Conservation (phyloP, 805 yeast species). For the Spathaspora hagerdaliae region DNA sequence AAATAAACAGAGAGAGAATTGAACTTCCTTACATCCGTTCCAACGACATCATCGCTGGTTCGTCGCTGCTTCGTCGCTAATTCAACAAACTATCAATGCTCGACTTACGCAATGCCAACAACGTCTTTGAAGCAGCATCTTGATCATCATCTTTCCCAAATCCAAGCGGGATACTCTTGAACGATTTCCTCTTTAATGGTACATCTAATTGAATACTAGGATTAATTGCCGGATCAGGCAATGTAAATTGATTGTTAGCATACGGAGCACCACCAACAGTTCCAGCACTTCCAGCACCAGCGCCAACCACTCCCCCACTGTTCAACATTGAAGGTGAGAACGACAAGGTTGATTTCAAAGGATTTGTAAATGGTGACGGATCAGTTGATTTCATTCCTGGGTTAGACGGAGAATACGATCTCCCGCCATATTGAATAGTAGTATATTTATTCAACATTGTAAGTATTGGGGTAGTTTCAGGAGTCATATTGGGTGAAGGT, state of each 20-base stretch:
- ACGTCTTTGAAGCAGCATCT: slow-evolving; percentile 32
- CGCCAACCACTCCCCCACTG: slow-evolving; percentile 4
- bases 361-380: slow-evolving; percentile 23
- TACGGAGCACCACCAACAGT: neutral
- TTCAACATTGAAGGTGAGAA: slow-evolving; percentile 2
- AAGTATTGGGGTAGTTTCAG: slow-evolving; percentile 33
- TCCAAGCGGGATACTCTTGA: slow-evolving; percentile 23
- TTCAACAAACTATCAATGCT: slow-evolving; percentile 39
- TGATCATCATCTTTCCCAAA: slow-evolving; percentile 20
- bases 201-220: slow-evolving; percentile 14
- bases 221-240: slow-evolving; percentile 39
- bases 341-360: slow-evolving; percentile 16
- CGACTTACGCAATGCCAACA: slow-evolving; percentile 37
- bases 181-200: slow-evolving; percentile 26
- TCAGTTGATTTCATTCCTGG: slow-evolving; percentile 8
- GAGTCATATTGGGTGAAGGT: slow-evolving; percentile 35
- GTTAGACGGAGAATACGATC: slow-evolving; percentile 15
- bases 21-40: too few relatives aligned
- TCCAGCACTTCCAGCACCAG: too few relatives aligned
- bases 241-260: slow-evolving; percentile 17
- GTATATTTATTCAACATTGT: slow-evolving; percentile 22
- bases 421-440: neutral
- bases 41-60: too few relatives aligned
- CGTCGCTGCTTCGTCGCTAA: too few relatives aligned
- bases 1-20: too few relatives aligned